Conservation (phyloP, 495 filamentous ascomycete genomes). For the Aspergillus bertholletiae region DNA sequence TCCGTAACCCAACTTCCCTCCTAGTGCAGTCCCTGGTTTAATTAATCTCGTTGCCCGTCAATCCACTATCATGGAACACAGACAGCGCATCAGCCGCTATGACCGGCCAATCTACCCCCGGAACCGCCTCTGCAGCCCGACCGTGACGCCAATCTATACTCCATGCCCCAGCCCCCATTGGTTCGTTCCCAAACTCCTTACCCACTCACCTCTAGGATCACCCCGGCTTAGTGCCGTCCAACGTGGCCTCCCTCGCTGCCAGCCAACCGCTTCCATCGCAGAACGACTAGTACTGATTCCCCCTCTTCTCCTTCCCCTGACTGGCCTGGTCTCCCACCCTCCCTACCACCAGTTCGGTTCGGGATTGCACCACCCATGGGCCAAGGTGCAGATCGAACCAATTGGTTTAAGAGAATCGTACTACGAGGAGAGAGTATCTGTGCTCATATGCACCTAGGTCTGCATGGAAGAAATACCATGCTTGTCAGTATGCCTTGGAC, state of each 20-base stretch:
- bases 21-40: background rate
- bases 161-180: slow-evolving; percentile 10
- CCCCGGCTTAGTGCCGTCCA: slow-evolving; percentile 12
- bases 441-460: background rate
- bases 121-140: slow-evolving; percentile 9
- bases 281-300: slow-evolving; percentile 13
- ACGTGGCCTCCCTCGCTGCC: slow-evolving; percentile 20
- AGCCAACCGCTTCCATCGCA: slow-evolving; percentile 14
- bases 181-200: background rate
- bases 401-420: background rate
- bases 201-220: slow-evolving; percentile 3
- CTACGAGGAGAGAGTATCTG: background rate
- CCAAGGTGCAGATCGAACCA: background rate
- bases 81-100: slow-evolving; percentile 10
- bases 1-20: background rate
- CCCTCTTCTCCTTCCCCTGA: slow-evolving; percentile 8
- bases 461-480: background rate
- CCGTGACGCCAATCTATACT: background rate
- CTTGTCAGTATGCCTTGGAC: background rate
- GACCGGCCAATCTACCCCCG: slow-evolving; percentile 14
- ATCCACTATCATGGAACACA: background rate
- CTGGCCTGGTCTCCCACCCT: background rate
- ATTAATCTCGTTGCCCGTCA: background rate
- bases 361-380: background rate
- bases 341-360: background rate